Evolutionary conservation across 2,329 filamentous ascomycete species (phyloP).

Genomic region (Rhinocladiella mackenziei): DNA sequence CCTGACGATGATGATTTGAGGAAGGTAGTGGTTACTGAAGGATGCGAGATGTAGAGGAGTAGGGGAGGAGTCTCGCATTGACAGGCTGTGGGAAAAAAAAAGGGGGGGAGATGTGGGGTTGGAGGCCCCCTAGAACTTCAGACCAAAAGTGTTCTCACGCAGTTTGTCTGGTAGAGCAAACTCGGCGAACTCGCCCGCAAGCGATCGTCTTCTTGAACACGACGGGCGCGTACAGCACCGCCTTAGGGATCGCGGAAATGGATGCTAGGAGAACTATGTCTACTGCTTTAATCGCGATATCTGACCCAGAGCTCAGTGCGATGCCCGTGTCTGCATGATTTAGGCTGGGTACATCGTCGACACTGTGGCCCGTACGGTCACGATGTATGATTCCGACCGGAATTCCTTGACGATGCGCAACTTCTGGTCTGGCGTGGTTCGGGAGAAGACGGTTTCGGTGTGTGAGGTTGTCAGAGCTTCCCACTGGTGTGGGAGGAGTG

Average conservation of each 20-base stretch:
- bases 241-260: conserved; percentile 68
- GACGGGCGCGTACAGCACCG: conserved; percentile 66
- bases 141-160: too few species aligned
- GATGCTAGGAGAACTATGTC: conserved; percentile 64
- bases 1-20: too few species aligned
- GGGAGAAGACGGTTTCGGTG: conserved; percentile 69
- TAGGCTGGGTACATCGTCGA: conserved; percentile 52
- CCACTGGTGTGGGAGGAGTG: conserved; percentile 66
- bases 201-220: conserved; percentile 76
- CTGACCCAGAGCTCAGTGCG: conserved; percentile 55
- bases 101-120: too few species aligned
- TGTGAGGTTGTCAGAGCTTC: conserved; percentile 57
- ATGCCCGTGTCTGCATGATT: conserved; percentile 59
- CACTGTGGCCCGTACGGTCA: conserved; percentile 51
- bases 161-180: too few species aligned
- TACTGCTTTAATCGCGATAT: conserved; percentile 59
- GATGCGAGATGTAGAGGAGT: too few species aligned
- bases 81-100: too few species aligned
- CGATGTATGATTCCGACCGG: conserved; percentile 56
- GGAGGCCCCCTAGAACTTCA: too few species aligned
- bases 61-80: too few species aligned
- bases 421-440: conserved; percentile 75
- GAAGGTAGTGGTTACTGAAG: too few species aligned
- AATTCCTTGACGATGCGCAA: conserved; percentile 74
- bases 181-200: conserved; percentile 72